Evolutionary conservation across 345 rosid species (phyloP).

Genomic region (Streptanthus diversifolius): DNA sequence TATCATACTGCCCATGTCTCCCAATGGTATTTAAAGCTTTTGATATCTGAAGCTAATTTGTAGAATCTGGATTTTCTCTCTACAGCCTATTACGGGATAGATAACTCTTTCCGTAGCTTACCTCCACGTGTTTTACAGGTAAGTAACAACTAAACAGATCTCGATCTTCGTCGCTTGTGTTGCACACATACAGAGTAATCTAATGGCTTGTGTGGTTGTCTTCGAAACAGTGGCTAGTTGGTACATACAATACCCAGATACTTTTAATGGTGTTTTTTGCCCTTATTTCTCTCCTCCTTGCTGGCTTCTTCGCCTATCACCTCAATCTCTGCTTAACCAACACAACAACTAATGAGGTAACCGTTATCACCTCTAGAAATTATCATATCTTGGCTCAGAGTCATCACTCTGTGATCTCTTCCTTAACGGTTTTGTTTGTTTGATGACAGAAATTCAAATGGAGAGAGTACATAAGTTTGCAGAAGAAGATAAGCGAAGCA

Average conservation of each 20-base stretch:
- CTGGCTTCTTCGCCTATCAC: constrained; percentile 88
- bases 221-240: constrained; percentile 77
- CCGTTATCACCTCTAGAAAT: neutral
- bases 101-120: constrained; percentile 57
- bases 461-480: constrained; percentile 81
- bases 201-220: neutral
- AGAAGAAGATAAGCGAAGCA: constrained; percentile 76
- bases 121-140: constrained; percentile 78
- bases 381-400: neutral
- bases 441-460: constrained; percentile 72
- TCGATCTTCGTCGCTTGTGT: neutral
- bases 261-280: constrained; percentile 82
- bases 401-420: neutral
- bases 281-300: constrained; percentile 68
- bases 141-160: neutral
- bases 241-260: constrained; percentile 77
- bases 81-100: constrained; percentile 73
- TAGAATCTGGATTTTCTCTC: constrained; percentile 10
- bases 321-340: constrained; percentile 76
- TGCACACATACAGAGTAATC: neutral
- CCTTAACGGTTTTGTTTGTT: constrained; percentile 20
- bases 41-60: constrained; percentile 11
- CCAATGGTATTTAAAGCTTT: neutral
- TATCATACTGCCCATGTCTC: neutral
- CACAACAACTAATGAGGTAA: constrained; percentile 92